Base-by-base conservation (phyloP, 805 yeast species). In the Schizosaccharomyces octosporus region DNA sequence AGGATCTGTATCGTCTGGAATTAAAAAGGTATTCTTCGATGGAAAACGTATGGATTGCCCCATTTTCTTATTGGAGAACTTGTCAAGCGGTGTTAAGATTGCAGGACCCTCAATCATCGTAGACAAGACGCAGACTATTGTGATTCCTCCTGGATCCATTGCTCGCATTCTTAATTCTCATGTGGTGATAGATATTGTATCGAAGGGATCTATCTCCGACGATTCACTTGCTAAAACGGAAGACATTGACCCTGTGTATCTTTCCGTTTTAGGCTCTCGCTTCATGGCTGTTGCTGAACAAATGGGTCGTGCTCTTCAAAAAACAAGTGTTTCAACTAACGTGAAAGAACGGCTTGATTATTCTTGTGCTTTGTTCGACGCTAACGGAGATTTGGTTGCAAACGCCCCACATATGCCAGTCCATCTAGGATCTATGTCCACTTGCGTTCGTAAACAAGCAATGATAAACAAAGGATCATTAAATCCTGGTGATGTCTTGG, bases 271-370 rank as follows among this genome's bases (percentile, higher is more conserved):
- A 71, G 83, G 87, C 42, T 88, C 85, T 70, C 74, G 94, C 63
- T 86, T 86, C 70, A 85, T 86, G 90, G 87, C 87, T 64, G 85
- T 87, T 69, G 95, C 95, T 7, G 94, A 86, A 66, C 90, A 84
- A 68, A 86, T 86, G 95, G 90, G 94, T 48, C 79, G 78, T 45
- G 83, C 89, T 4, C 73, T 86, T 62, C 84, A 85, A 65, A 83
- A 84, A 71, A 86, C 93, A 0, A 77, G 90, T 1, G 87, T 86
- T 9, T 81, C 87, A 4, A 84, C 89, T 2, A 86, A 86, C 67
- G 89, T 86, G 48, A 86, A 86, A 68, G 95, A 86, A 68, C 74
- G 95, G 61, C 72, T 85, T 43, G 95, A 86, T 69, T 86, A 84
- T 69, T 83, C 89, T 39, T 86, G 95, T 74, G 95, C 95, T 1